Conservation (phyloP, 2,329 filamentous ascomycete genomes). For the Neurospora sp. region DNA sequence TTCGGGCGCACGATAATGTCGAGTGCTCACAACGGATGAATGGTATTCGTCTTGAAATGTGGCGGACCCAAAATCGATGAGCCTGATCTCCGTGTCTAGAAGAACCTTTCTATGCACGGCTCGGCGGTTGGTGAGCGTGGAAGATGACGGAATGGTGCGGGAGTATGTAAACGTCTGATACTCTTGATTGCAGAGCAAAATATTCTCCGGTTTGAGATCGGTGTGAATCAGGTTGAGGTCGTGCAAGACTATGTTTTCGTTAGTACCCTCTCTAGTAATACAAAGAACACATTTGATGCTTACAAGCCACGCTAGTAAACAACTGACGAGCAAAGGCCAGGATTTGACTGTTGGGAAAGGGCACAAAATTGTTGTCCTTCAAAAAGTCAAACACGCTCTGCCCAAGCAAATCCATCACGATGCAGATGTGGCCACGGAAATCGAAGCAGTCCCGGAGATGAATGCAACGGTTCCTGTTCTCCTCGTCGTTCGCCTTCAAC, state of each 20-base stretch:
- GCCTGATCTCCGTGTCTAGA: slow-evolving; percentile 57
- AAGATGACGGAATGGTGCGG: slow-evolving; percentile 59
- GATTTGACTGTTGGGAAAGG: slow-evolving; percentile 97
- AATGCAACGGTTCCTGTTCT: slow-evolving; percentile 93
- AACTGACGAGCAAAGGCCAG: slow-evolving; percentile 93
- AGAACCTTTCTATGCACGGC: slow-evolving; percentile 56
- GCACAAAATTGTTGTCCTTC: slow-evolving; percentile 89
- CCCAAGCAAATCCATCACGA: slow-evolving; percentile 66
- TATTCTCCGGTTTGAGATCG: slow-evolving; percentile 62
- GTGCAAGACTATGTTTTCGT: slow-evolving; percentile 61
- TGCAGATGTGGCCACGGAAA: slow-evolving; percentile 92
- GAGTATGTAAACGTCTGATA: slow-evolving; percentile 66
- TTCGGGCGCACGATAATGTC: slow-evolving; percentile 61
- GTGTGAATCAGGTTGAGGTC: slow-evolving; percentile 97
- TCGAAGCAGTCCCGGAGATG: slow-evolving; percentile 96
- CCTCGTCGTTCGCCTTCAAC: slow-evolving; percentile 78
- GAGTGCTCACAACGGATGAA: slow-evolving; percentile 60
- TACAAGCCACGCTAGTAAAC: slow-evolving; percentile 96
- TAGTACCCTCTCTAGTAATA: slow-evolving; percentile 12
- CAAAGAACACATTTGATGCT: slow-evolving; percentile 29
- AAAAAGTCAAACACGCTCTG: slow-evolving; percentile 98
- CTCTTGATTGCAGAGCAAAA: slow-evolving; percentile 53
- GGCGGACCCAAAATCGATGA: slow-evolving; percentile 64
- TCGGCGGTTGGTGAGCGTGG: slow-evolving; percentile 47
- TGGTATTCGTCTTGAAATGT: slow-evolving; percentile 68